Evolutionary conservation across 2,329 filamentous ascomycete species (phyloP).

Genomic region (Zelopaecilomyces penicillatus): DNA sequence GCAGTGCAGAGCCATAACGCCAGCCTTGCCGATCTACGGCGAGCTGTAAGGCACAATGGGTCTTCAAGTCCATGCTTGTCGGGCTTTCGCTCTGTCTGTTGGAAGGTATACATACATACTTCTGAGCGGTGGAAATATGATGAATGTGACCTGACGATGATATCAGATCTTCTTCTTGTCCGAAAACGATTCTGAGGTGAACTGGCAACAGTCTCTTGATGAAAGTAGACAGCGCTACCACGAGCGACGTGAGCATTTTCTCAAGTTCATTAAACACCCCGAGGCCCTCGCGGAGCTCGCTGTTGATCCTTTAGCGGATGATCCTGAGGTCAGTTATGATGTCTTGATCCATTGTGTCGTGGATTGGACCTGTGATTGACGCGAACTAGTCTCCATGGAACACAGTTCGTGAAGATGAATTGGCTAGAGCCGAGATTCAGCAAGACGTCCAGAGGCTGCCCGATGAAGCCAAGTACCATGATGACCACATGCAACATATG

Average conservation of each 20-base stretch:
- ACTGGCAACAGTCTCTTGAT: slow-evolving; percentile 60
- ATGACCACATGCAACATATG: slow-evolving; percentile 66
- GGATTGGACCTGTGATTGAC: background rate
- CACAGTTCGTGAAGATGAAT: slow-evolving; percentile 75
- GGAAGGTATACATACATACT: slow-evolving; percentile 59
- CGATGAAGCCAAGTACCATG: slow-evolving; percentile 83
- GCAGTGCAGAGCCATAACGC: slow-evolving; percentile 50
- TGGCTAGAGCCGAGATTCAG: slow-evolving; percentile 75
- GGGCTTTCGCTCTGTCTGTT: slow-evolving; percentile 78
- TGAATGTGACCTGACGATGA: slow-evolving; percentile 9
- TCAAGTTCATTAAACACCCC: slow-evolving; percentile 77
- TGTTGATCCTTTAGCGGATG: slow-evolving; percentile 79
- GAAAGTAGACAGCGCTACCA: slow-evolving; percentile 68
- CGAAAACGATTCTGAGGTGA: slow-evolving; percentile 51
- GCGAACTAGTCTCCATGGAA: slow-evolving; percentile 73
- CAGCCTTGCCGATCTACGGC: slow-evolving; percentile 53
- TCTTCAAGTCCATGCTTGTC: slow-evolving; percentile 55
- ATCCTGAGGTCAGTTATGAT: slow-evolving; percentile 42
- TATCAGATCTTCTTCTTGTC: slow-evolving; percentile 71
- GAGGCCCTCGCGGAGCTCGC: slow-evolving; percentile 64
- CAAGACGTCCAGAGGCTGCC: slow-evolving; percentile 94
- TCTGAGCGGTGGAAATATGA: background rate
- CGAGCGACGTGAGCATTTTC: slow-evolving; percentile 62
- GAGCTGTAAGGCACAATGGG: slow-evolving; percentile 53
- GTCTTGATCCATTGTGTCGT: slow-evolving; percentile 9